Evolutionary conservation across 352 stramenopile species (phyloP), one percentile per base, ranked within the genome.

Genomic region (Globisporangium cystogenes): DNA sequence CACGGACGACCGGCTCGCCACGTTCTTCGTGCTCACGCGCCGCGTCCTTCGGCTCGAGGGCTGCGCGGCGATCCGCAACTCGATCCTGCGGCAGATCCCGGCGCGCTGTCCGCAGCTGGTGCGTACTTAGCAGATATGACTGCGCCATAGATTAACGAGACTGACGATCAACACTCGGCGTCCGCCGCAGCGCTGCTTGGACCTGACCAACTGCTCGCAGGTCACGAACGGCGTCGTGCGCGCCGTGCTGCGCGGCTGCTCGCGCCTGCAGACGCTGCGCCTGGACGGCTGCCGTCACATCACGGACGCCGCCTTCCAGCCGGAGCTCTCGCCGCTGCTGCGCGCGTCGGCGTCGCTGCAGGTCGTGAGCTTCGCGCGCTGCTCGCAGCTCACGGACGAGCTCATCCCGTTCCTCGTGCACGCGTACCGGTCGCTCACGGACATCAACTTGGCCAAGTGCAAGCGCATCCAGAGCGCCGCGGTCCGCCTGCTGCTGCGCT

Each of bases 221-320:
- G 85, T 95, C 51, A 93, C 75, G 64, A 95, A 93, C 65, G 81
- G 81, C 6, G 82, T 95, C 47, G 74, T 95, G 47, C 82, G 80
- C 20, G 73, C 79, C 18, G 74, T 93, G 50, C 61, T 95, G 31
- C 85, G 92, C 50, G 81, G 82, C 11, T 95, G 85, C 57, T 62
- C 74, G 44, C 72, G 70, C 36, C 65, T 95, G 44, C 80, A 93
- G 68, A 84, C 73, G 36, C 63, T 95, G 53, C 76, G 82, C n/a
- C 64, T 95, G 37, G 85, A 92, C 63, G 83, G 82, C 55, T 93
- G 82, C 51, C 79, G 81, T 51, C 82, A 93, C 63, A 90, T 93
- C 67, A 95, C 85, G 0, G 85, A 95, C 55, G 81, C 82, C 3
- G 85, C 85, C 12, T 95, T 95, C 69, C 82, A 93, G 67, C 78